Percentiles rank a stretch among this genome's conserved stretches.
These are phyloP conservation scores for Aspergillus mulundensis DNA, from an alignment of 495 filamentous ascomycete species.

Conservation along the genomic window DNA sequence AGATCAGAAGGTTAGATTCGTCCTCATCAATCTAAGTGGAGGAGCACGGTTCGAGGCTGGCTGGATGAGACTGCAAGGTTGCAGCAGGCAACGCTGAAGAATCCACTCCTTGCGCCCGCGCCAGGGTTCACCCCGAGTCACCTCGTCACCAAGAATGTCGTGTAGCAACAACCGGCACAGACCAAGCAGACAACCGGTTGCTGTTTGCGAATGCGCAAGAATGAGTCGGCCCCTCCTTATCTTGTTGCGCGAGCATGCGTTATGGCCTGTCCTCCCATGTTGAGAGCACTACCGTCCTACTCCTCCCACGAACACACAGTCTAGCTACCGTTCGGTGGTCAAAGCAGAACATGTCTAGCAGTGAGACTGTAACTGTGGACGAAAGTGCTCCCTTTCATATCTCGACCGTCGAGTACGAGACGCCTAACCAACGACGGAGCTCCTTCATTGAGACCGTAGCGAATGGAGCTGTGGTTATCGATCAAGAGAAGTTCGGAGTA, in stretches of 20 bases:
- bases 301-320: background rate
- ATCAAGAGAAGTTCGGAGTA: constrained; percentile 19
- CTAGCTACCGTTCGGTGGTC: background rate
- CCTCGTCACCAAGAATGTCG: background rate
- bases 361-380: constrained; percentile 1
- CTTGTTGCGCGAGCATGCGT: background rate
- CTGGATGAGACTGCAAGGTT: background rate
- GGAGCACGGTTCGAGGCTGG: background rate
- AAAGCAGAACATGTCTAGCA: constrained; percentile 2
- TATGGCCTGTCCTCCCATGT: background rate
- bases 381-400: background rate
- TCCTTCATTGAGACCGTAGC: background rate
- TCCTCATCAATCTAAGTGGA: background rate
- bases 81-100: background rate
- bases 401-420: constrained; percentile 1
- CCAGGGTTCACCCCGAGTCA: constrained; percentile 1
- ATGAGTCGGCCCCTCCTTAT: background rate
- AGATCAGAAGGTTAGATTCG: background rate
- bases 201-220: background rate
- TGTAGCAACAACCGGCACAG: background rate
- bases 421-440: constrained; percentile 11
- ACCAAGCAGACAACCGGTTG: background rate
- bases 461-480: background rate
- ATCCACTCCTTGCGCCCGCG: constrained; percentile 2
- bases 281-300: background rate